Evolutionary conservation across 805 yeast genomes (phyloP).

Genomic region (Barnettozyma californica): DNA sequence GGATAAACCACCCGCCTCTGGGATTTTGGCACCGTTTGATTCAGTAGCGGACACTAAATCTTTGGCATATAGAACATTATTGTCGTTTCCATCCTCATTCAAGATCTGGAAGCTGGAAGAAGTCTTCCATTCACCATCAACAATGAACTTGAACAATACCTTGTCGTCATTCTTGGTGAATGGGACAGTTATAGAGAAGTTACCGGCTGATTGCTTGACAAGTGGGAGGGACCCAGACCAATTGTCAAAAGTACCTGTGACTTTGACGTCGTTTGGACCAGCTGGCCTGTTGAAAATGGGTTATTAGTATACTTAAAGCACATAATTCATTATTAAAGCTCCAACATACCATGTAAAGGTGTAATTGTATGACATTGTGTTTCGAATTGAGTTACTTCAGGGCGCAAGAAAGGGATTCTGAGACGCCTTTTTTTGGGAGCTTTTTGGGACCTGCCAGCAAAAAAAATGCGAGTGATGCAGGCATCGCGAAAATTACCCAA

Average conservation of each 20-base stretch:
- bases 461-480: not conserved
- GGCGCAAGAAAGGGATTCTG: not conserved
- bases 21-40: slow-evolving; percentile 26
- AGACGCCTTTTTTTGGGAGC: not conserved
- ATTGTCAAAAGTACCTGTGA: slow-evolving; percentile 67
- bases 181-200: slow-evolving; percentile 57
- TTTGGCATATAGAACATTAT: slow-evolving; percentile 30
- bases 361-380: slow-evolving; percentile 4
- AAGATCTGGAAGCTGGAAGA: slow-evolving; percentile 36
- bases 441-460: not conserved
- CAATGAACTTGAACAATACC: slow-evolving; percentile 52
- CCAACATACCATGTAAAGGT: slow-evolving; percentile 7
- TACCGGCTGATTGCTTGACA: slow-evolving; percentile 55
- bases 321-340: too few relatives aligned
- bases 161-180: slow-evolving; percentile 35
- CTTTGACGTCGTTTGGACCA: slow-evolving; percentile 53
- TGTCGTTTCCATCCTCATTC: slow-evolving; percentile 33
- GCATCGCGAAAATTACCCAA: not conserved
- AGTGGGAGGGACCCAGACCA: slow-evolving; percentile 60
- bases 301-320: slow-evolving; percentile 40
- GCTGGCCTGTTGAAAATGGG: slow-evolving; percentile 31
- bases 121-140: slow-evolving; percentile 61
- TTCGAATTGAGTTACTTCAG: not conserved
- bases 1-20: slow-evolving; percentile 44
- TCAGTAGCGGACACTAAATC: slow-evolving; percentile 19